Base-by-base conservation (phyloP, 441 rosid species). In the Croton laevigatus region DNA sequence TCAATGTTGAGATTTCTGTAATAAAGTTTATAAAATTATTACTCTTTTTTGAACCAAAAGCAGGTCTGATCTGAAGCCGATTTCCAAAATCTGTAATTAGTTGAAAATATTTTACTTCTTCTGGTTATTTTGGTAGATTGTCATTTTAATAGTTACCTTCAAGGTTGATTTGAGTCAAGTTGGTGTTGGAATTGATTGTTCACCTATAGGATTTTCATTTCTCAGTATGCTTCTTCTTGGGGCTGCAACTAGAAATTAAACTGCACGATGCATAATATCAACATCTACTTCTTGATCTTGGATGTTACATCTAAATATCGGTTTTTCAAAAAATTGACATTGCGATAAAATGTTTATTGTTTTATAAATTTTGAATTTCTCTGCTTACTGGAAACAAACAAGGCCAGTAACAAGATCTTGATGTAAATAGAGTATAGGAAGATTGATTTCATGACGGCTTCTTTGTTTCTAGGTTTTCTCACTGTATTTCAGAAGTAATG, bases 141-240 rank as follows among this genome's bases (percentile, higher is more conserved):
- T 65, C 58, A 48, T 27, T 48, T 48, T 65, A 48, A 48, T 32
- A 8, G 57, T 2, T 46, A 46, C 32, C 20, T 49, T 48, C 9
- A 48, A 65, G 57, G 42, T 32, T 48, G 46, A 49, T 65, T 3
- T 16, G 27, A 38, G 40, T 10, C 6, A 14, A 66, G 59, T 34
- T 32, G 48, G 61, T 51, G 58, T 17, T 71, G 73, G 59, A 32
- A 45, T 45, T 63, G 67, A 66, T 53, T 11, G 22, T 63, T 63
- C 36, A 45, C 67, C 67, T 12, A 5, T 42, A 63, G 23, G 37
- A 45, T 19, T 63, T 4, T 27, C 32, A 27, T 27, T 27, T 27
- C 32, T 1, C 65, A n/a, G 34, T 19, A 62, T 19, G 49, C 65
- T 42, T 62, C 34, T 22, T 44, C 34, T 36, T 5, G 20, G 36